Evolutionary conservation across 106 monocot genomes (phyloP).

Genomic region (Apostasia shenzhenica): DNA sequence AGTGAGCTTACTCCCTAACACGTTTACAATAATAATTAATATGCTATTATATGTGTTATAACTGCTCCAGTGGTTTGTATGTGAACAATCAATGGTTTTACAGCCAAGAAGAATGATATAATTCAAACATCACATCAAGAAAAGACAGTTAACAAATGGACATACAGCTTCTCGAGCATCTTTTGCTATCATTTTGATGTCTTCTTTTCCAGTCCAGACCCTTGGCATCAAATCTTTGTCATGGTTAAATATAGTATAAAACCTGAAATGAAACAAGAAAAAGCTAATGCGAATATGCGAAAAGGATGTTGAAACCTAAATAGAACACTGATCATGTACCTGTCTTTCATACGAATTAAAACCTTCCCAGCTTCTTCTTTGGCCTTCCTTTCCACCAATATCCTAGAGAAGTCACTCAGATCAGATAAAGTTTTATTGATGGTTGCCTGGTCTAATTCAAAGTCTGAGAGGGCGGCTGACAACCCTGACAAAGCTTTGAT

Average conservation of each 20-base stretch:
- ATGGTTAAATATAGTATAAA: slow-evolving; percentile 58
- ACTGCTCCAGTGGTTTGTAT: no score
- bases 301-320: neutral
- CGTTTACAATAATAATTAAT: no score
- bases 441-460: slow-evolving; percentile 53
- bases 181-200: slow-evolving; percentile 55
- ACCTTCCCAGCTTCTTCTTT: slow-evolving; percentile 61
- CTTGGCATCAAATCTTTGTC: slow-evolving; percentile 84
- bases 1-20: no score
- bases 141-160: neutral
- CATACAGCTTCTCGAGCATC: slow-evolving; percentile 46
- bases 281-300: neutral
- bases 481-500: slow-evolving; percentile 33
- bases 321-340: slow-evolving; percentile 21
- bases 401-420: slow-evolving; percentile 44
- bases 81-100: no score
- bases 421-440: slow-evolving; percentile 29
- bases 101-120: no score
- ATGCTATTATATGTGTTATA: no score
- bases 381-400: slow-evolving; percentile 54
- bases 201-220: slow-evolving; percentile 78
- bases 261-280: slow-evolving; percentile 34
- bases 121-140: neutral
- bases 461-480: slow-evolving; percentile 35
- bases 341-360: slow-evolving; percentile 81